Evolutionary conservation across 306 rosid genomes (phyloP).

Genomic region (Vicia villosa): DNA sequence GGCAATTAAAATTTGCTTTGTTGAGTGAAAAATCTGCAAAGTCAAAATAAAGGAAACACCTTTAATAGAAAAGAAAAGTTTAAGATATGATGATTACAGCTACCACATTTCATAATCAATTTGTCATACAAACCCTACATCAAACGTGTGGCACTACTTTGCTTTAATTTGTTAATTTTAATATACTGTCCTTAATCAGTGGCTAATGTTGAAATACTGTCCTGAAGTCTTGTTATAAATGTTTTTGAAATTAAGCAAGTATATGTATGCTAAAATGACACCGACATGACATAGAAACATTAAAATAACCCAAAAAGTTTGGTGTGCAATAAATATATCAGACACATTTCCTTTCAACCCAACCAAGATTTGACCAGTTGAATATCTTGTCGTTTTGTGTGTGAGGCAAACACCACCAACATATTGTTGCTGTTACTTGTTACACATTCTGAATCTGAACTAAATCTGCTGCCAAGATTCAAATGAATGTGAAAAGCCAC

Average conservation of each 20-base stretch:
- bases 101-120: constrained; percentile 32
- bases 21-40: constrained; percentile 20
- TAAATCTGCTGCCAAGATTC: background rate
- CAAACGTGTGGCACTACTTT: constrained; percentile 24
- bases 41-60: constrained; percentile 30
- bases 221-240: constrained; percentile 18
- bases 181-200: constrained; percentile 1
- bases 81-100: constrained; percentile 12
- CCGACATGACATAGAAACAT: constrained; percentile 21
- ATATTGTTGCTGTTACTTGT: background rate
- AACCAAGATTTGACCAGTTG: constrained; percentile 28
- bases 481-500: constrained; percentile 8
- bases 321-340: constrained; percentile 42
- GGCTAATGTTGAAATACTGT: background rate
- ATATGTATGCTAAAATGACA: background rate
- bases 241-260: constrained; percentile 8
- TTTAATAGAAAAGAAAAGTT: constrained; percentile 35
- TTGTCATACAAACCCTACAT: constrained; percentile 36
- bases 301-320: constrained; percentile 32
- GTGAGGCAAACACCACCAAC: background rate
- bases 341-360: constrained; percentile 29
- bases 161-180: background rate
- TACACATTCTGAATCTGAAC: background rate
- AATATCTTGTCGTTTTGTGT: constrained; percentile 1
- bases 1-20: constrained; percentile 23